These are phyloP conservation scores for Schizophyllum amplum DNA, from an alignment of 1,284 basidiomycete species.

Conservation along the genomic window DNA sequence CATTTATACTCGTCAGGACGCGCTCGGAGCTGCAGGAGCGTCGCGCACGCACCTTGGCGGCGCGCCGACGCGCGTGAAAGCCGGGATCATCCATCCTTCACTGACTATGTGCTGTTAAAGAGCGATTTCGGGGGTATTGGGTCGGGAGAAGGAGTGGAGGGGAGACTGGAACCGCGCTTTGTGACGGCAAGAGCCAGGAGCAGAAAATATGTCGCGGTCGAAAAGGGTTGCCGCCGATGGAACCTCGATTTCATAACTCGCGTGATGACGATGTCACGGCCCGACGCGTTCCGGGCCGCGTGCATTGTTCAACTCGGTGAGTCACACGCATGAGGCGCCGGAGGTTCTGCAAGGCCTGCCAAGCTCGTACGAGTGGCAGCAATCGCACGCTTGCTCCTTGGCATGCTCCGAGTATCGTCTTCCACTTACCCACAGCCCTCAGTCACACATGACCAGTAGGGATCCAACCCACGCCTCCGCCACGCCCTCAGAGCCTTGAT, in stretches of 20 bases:
- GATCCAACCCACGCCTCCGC: too few relatives aligned
- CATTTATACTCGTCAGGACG: constrained; percentile 6
- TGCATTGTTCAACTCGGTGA: background rate
- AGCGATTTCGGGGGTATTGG: background rate
- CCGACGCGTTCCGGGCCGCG: background rate
- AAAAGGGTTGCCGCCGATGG: background rate
- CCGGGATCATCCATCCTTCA: constrained; percentile 56
- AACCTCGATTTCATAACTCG: background rate
- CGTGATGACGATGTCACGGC: background rate
- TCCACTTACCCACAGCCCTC: too few relatives aligned
- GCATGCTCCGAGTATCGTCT: too few relatives aligned
- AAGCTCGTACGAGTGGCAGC: too few relatives aligned
- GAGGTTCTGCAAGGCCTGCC: background rate
- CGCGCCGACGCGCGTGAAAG: constrained; percentile 54
- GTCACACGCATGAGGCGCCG: background rate
- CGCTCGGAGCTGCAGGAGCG: constrained; percentile 1
- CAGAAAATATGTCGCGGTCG: background rate
- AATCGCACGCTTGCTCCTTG: too few relatives aligned
- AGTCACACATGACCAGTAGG: too few relatives aligned
- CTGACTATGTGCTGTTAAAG: background rate
- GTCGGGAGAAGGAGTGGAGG: background rate
- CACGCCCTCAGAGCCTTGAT: too few relatives aligned
- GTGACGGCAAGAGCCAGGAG: background rate
- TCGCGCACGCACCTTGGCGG: constrained; percentile 30
- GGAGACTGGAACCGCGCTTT: background rate